Base-by-base conservation (phyloP, 768 basidiomycete species). In the Sarcodon aspratus region DNA sequence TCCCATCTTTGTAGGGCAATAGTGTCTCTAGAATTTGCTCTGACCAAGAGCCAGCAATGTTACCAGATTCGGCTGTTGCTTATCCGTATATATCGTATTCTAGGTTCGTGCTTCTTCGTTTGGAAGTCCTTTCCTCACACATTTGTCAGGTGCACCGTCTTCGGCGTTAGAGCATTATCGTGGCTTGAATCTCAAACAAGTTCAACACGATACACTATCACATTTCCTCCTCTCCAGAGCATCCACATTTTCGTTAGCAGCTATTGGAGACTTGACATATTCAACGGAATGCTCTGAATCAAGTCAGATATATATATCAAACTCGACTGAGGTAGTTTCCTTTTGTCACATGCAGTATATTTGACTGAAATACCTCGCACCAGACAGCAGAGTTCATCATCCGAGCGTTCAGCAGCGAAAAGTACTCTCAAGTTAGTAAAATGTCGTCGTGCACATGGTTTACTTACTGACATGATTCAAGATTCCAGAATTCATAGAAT, bases 131-230 rank as follows among this genome's bases (percentile, higher is more conserved):
- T 46, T 34, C 45, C 44, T 49, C 32, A 52, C 35, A 11, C n/a
- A 11, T 33, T 37, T 36, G 13, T 42, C 55, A 91, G 90, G 86
- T 50, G 83, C 85, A 12, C 73, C 89, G 0, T 75, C 79, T 4
- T 64, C 79, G 37, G 82, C 87, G 3, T 54, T 91, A 53, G 82
- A 88, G 48, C 89, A 93, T 58, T 94, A 90, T 60, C 79, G 80
- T 31, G 66, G 69, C 18, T 72, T 94, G 69, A 79, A 81, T 52
- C 69, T 88, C 52, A 92, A 92, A 61, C 85, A 89, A 57, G 75
- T 94, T 18, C 91, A 95, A 61, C 76, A 84, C 50, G 93, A 96
- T 58, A 95, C 93, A 1, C 70, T 96, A 7, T 89, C 88, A 1
- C 88, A 95, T 60, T 75, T 89, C 48, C 64, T 92, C 46, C 74